Evolutionary conservation across 1,139 yeast species (phyloP).

Genomic region (Geotrichum macrosporum): DNA sequence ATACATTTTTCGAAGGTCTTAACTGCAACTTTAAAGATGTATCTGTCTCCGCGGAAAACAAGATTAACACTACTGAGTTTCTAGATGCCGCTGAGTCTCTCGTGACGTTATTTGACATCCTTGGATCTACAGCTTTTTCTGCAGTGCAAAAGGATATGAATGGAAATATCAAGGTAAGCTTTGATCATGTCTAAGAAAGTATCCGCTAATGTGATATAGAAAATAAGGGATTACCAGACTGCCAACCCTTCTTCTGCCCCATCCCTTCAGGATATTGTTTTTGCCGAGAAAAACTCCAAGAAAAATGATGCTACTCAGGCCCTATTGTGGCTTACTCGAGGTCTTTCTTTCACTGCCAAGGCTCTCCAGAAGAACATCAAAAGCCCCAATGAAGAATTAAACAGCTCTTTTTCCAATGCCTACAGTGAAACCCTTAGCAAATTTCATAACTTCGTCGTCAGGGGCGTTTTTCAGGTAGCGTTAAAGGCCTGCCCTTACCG

Average conservation of each 20-base stretch:
- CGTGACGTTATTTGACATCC: constrained; percentile 73
- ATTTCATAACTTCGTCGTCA: constrained; percentile 74
- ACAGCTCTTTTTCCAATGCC: constrained; percentile 76
- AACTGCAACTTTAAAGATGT: constrained; percentile 73
- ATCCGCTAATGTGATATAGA: too few species aligned
- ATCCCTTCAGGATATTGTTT: constrained; percentile 72
- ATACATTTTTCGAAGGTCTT: constrained; percentile 72
- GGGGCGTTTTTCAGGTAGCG: constrained; percentile 85
- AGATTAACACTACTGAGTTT: constrained; percentile 69
- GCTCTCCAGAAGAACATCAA: constrained; percentile 78
- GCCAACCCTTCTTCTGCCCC: constrained; percentile 58
- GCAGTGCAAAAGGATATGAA: constrained; percentile 85
- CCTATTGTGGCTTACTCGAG: constrained; percentile 73
- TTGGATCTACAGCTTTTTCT: constrained; percentile 82
- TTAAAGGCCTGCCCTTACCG: constrained; percentile 95
- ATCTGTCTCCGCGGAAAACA: constrained; percentile 47
- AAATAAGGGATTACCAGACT: constrained; percentile 62
- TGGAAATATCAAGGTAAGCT: constrained; percentile 66
- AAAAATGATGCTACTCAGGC: constrained; percentile 86
- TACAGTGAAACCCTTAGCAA: constrained; percentile 74
- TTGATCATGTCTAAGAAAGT: too few species aligned
- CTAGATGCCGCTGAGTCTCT: constrained; percentile 80
- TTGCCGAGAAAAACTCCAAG: constrained; percentile 59
- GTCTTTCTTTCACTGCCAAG: constrained; percentile 81
- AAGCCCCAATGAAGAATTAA: constrained; percentile 57